Conservation (phyloP, 345 rosid genomes). For the Ceriops decandra region DNA sequence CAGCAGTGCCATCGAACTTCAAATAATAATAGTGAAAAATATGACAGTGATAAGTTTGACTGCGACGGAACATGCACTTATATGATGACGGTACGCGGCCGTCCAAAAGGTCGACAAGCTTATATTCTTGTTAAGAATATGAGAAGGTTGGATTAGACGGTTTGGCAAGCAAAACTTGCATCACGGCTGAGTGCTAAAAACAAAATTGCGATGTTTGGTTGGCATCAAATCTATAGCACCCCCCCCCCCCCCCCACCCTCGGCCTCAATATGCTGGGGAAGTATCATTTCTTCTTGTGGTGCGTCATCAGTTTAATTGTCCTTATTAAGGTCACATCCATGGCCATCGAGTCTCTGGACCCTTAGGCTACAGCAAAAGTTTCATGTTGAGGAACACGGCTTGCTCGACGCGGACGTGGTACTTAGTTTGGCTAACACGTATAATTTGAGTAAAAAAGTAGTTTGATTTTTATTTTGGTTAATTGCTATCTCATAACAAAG, state of each 20-base stretch:
- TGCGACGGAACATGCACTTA: conserved; percentile 8
- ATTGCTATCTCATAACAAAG: too few species aligned
- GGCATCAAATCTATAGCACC: conserved; percentile 37
- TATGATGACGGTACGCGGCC: conserved; percentile 21
- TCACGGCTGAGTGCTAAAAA: conserved; percentile 22
- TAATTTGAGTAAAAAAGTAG: too few species aligned
- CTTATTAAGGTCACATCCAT: background rate
- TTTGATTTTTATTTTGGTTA: too few species aligned
- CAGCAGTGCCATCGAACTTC: background rate
- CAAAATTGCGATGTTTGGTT: conserved; percentile 46
- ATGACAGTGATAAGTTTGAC: conserved; percentile 13
- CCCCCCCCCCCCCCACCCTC: too few species aligned
- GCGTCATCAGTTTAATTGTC: background rate
- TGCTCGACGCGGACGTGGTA: too few species aligned
- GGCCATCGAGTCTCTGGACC: too few species aligned
- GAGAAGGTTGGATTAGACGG: conserved; percentile 27
- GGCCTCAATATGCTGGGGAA: too few species aligned
- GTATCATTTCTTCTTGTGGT: background rate
- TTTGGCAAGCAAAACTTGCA: conserved; percentile 28
- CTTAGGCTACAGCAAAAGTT: too few species aligned
- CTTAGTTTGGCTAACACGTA: too few species aligned
- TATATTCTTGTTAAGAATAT: conserved; percentile 13
- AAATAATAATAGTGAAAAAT: background rate
- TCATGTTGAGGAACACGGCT: background rate
- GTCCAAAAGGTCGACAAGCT: conserved; percentile 26